A percentile compares a stretch with the other conserved stretches of the same genome.
phyloP scores from a whole-genome alignment of 2,329 filamentous ascomycete species.

The Cladobotryum protrusum region DNA sequence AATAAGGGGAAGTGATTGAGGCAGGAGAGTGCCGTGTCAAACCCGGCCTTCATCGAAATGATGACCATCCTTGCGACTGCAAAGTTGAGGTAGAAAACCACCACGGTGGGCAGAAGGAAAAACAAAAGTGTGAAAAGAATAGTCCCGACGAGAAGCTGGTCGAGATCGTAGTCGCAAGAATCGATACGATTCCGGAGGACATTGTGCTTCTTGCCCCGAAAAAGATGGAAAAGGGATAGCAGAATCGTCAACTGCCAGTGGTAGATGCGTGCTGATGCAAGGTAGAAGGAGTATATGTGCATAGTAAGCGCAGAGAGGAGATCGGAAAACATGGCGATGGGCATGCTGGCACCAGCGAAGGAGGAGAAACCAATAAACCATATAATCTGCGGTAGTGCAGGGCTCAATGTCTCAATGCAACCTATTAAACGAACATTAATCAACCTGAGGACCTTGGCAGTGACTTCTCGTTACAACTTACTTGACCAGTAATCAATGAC shows the following conservation, averaged over 20 bases:
- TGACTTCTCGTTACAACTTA: constrained; percentile 34
- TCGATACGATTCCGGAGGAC: constrained; percentile 95
- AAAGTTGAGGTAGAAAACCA: constrained; percentile 96
- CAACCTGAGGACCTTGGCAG: constrained; percentile 11
- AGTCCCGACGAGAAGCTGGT: constrained; percentile 91
- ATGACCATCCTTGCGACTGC: constrained; percentile 91
- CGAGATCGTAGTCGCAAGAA: constrained; percentile 96
- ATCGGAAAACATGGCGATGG: constrained; percentile 92
- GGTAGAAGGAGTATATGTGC: constrained; percentile 97
- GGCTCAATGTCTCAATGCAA: constrained; percentile 71
- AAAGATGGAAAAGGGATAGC: constrained; percentile 95
- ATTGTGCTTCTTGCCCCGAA: constrained; percentile 96
- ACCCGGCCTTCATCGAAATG: constrained; percentile 81
- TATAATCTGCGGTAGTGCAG: constrained; percentile 77
- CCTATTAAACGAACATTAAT: constrained; percentile 35
- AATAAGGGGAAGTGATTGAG: constrained; percentile 97
- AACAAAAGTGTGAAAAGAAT: constrained; percentile 94
- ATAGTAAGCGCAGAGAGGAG: constrained; percentile 84
- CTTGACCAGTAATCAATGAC: constrained; percentile 97
- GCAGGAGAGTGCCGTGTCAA: constrained; percentile 89
- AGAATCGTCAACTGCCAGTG: constrained; percentile 98
- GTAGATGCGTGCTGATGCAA: constrained; percentile 92
- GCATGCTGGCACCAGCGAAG: constrained; percentile 94
- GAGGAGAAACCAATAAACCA: constrained; percentile 91
- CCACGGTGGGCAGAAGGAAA: constrained; percentile 88